Evolutionary conservation across 2,329 filamentous ascomycete species (phyloP), one percentile per base, ranked within the genome.

Genomic region (Colletotrichum siamense): DNA sequence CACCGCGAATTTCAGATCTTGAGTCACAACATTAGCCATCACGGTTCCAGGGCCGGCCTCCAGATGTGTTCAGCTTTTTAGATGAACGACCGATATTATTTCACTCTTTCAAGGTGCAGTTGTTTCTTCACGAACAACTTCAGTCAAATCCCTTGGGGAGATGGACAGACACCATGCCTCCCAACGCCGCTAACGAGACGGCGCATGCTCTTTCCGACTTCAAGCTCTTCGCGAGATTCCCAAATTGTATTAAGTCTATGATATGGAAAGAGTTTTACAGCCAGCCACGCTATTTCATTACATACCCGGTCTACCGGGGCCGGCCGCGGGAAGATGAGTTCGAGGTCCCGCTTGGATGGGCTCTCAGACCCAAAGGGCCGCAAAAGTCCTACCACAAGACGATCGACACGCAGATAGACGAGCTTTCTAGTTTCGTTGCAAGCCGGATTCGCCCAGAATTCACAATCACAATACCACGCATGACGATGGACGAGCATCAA

Each of bases 101-200:
- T 36, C 15, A 36, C 15, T 36, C 34, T 36, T 36, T 36, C 34
- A 36, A 15, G 1, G 34, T 36, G 34, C 34, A 36, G 7, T 16
- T 36, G 7, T 5, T 16, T 8, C 36, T 49, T 49, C 18, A 7
- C 18, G 39, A 49, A 49, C 18, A 49, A 49, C 18, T 49, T 7
- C 9, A 49, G 0, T 4, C 2, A 44, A 44, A 6, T 1, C 6
- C 39, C 39, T 7, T 49, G 39, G 3, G 9, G 18, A 49, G 9
- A 3, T 49, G 8, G 39, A 10, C 39, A 49, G 9, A 12, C 18
- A 49, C 18, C 18, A 49, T 49, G 39, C 18, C 18, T 12, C 39
- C 39, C 18, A 3, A 10, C 9, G 18, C 0, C 9, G 18, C 18
- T 0, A 9, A 0, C 1, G 39, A 12, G 39, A 49, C 18, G 39